A percentile compares a stretch with the other conserved stretches of the same genome.
phyloP scores from a whole-genome alignment of 495 filamentous ascomycete genomes.

The Aspergillus haitiensis region DNA sequence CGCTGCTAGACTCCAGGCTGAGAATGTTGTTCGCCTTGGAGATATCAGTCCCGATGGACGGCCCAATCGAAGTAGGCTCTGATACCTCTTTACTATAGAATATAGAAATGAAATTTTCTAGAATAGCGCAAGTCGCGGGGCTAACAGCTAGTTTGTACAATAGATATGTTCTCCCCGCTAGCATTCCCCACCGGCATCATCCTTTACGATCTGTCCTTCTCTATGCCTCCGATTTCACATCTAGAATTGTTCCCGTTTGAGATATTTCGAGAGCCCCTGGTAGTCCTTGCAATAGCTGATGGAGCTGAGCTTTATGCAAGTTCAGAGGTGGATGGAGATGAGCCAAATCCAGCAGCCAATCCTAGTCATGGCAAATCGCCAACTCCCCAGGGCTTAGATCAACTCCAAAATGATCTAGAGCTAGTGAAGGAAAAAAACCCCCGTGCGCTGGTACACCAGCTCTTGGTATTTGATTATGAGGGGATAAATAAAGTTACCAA shows the following conservation, averaged over 20 bases:
- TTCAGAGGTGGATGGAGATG: constrained; percentile 35
- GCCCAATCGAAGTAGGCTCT: constrained; percentile 77
- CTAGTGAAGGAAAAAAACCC: constrained; percentile 61
- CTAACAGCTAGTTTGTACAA: constrained; percentile 15
- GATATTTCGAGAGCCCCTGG: constrained; percentile 74
- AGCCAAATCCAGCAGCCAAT: constrained; percentile 1
- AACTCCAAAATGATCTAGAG: constrained; percentile 66
- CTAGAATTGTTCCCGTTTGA: constrained; percentile 82
- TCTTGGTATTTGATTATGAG: constrained; percentile 75
- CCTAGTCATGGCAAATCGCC: constrained; percentile 23
- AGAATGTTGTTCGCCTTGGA: constrained; percentile 82
- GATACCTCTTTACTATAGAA: neutral
- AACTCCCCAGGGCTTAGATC: constrained; percentile 53
- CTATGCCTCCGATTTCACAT: constrained; percentile 73
- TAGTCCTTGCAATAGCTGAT: constrained; percentile 78
- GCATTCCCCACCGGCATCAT: constrained; percentile 88
- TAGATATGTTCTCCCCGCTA: constrained; percentile 93
- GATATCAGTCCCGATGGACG: constrained; percentile 87
- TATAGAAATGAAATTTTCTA: neutral
- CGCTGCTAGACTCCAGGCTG: constrained; percentile 69
- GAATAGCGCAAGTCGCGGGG: neutral
- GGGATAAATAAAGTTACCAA: constrained; percentile 40
- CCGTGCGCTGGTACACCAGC: constrained; percentile 71
- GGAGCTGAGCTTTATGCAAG: constrained; percentile 55
- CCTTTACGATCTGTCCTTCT: constrained; percentile 84